Evolutionary conservation across 768 basidiomycete species (phyloP).

Genomic region (Kwoniella newhampshirensis): DNA sequence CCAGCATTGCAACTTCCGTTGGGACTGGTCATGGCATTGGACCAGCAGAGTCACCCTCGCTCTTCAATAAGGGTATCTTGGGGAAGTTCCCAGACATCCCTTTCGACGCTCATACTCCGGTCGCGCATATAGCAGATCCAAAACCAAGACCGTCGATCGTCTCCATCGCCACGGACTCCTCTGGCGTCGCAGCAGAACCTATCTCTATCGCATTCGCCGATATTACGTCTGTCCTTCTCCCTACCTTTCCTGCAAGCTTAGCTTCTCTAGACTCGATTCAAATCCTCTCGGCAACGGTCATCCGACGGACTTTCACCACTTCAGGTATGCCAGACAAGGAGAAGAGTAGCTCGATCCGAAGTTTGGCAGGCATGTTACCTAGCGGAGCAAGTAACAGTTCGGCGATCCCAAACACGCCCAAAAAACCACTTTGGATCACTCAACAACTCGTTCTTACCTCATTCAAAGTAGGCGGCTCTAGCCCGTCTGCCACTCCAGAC

Average conservation of each 20-base stretch:
- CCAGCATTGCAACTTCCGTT: constrained; percentile 12
- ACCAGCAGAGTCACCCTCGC: neutral
- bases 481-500: constrained; percentile 9
- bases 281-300: constrained; percentile 27
- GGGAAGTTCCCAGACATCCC: no score
- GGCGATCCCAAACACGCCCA: neutral
- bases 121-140: no score
- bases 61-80: neutral
- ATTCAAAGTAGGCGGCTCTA: constrained; percentile 18
- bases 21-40: constrained; percentile 4
- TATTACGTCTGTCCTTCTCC: constrained; percentile 20
- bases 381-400: neutral
- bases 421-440: constrained; percentile 20
- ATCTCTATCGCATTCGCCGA: constrained; percentile 2
- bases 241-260: constrained; percentile 22
- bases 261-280: constrained; percentile 17
- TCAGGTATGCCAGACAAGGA: constrained; percentile 16
- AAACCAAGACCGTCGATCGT: neutral
- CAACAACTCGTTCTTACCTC: constrained; percentile 28
- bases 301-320: constrained; percentile 4
- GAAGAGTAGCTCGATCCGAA: constrained; percentile 12
- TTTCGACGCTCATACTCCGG: no score
- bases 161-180: neutral
- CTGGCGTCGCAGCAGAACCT: neutral
- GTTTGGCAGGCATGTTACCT: constrained; percentile 14